Conservation (phyloP, 345 rosid species). For the Lepidium aucheri region DNA sequence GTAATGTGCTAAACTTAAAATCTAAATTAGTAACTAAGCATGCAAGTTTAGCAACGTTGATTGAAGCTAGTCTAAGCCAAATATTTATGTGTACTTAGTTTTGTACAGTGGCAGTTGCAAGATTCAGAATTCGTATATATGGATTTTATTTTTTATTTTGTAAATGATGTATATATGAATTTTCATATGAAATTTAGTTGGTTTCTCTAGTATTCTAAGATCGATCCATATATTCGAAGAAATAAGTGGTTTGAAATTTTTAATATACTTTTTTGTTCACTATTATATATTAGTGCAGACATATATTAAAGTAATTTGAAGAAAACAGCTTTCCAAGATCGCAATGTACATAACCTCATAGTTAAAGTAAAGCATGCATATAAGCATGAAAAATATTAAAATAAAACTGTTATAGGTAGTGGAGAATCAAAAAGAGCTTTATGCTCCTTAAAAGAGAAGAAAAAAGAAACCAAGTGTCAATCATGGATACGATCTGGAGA, state of each 20-base stretch:
- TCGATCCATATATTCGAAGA: constrained; percentile 4
- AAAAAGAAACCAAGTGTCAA: constrained; percentile 21
- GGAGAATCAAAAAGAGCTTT: constrained; percentile 22
- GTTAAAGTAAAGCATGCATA: background rate
- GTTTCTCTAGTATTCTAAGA: background rate
- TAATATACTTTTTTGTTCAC: background rate
- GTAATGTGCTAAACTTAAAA: too few relatives aligned
- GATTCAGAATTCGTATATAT: background rate
- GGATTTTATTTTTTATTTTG: too few relatives aligned
- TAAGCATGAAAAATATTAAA: background rate
- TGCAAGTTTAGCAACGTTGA: too few relatives aligned
- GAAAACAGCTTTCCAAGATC: background rate
- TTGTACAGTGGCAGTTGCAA: background rate
- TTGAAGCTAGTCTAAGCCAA: too few relatives aligned
- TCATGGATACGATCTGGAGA: constrained; percentile 20
- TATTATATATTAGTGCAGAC: background rate
- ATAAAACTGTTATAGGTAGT: background rate
- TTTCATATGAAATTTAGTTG: background rate
- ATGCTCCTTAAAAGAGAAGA: constrained; percentile 1
- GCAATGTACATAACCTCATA: background rate
- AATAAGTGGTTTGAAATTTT: background rate
- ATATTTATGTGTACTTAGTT: too few relatives aligned
- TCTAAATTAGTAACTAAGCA: too few relatives aligned
- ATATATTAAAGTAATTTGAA: background rate
- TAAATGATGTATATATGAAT: background rate